Evolutionary conservation across 176 grass and related monocot species (phyloP).

Genomic region (Paspalum vaginatum): DNA sequence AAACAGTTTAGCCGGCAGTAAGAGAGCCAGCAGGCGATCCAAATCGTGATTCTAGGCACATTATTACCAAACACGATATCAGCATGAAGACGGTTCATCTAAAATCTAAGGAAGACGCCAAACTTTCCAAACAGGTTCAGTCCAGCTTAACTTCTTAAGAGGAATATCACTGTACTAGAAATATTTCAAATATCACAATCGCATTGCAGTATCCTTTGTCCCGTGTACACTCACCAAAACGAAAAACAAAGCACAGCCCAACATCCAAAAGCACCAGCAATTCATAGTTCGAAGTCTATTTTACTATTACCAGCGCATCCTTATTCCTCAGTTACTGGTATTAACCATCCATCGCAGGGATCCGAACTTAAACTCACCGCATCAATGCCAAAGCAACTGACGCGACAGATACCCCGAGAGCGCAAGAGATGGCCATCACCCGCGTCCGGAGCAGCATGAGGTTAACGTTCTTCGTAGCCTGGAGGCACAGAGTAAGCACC

Average conservation of each 20-base stretch:
- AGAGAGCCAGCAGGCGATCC: neutral
- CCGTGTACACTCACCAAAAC: conserved; percentile 1
- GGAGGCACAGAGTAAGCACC: conserved; percentile 83
- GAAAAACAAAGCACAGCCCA: conserved; percentile 11
- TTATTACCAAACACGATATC: neutral
- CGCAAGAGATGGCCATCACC: conserved; percentile 64
- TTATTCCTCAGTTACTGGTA: conserved; percentile 32
- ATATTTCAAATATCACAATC: neutral
- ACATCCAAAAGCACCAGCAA: conserved; percentile 12
- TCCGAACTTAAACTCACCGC: conserved; percentile 44
- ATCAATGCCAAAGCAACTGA: conserved; percentile 54
- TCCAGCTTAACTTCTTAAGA: conserved; percentile 2
- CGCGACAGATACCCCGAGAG: conserved; percentile 69
- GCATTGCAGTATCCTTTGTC: neutral
- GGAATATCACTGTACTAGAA: neutral
- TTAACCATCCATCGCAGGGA: conserved; percentile 4
- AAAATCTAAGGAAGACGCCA: conserved; percentile 10
- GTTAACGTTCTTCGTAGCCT: conserved; percentile 71
- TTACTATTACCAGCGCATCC: neutral
- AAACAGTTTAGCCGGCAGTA: neutral
- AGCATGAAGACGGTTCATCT: neutral
- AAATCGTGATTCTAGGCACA: neutral
- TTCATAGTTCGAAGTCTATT: conserved; percentile 12
- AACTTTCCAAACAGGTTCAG: neutral
- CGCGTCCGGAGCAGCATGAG: conserved; percentile 76